These are phyloP conservation scores for Schizochytrium sp. DNA, from an alignment of 108 stramenopile genomes.

Conservation along the genomic window DNA sequence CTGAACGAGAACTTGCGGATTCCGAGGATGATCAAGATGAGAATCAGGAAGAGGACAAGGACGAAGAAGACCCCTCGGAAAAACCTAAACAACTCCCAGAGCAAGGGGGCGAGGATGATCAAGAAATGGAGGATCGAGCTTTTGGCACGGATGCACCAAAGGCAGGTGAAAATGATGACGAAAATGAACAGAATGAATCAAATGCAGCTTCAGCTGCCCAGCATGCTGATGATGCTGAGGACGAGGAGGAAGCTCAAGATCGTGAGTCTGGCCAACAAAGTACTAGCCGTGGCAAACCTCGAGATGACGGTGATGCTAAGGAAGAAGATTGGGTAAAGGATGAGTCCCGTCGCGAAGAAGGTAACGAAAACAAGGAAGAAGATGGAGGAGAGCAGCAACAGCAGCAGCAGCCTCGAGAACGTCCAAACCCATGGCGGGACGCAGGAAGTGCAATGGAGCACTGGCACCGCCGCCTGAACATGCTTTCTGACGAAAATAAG, in stretches of 20 bases:
- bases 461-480: conserved; percentile 73
- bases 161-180: conserved; percentile 29
- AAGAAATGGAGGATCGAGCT: conserved; percentile 55
- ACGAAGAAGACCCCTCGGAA: conserved; percentile 66
- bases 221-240: conserved; percentile 68
- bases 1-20: conserved; percentile 46
- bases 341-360: conserved; percentile 57
- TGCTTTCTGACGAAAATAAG: conserved; percentile 64
- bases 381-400: not conserved
- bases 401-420: conserved; percentile 56
- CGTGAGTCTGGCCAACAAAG: conserved; percentile 61
- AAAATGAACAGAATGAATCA: not conserved
- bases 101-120: not conserved
- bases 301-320: conserved; percentile 7
- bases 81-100: conserved; percentile 47
- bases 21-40: conserved; percentile 66
- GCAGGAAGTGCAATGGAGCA: conserved; percentile 61
- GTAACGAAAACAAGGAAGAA: conserved; percentile 29
- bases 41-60: conserved; percentile 69
- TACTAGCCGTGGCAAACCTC: conserved; percentile 74
- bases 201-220: conserved; percentile 50
- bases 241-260: conserved; percentile 68
- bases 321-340: conserved; percentile 66
- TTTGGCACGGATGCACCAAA: conserved; percentile 56
- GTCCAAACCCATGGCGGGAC: conserved; percentile 37